Conservation (phyloP, 163 green algal genomes). For the Scenedesmus sp. region DNA sequence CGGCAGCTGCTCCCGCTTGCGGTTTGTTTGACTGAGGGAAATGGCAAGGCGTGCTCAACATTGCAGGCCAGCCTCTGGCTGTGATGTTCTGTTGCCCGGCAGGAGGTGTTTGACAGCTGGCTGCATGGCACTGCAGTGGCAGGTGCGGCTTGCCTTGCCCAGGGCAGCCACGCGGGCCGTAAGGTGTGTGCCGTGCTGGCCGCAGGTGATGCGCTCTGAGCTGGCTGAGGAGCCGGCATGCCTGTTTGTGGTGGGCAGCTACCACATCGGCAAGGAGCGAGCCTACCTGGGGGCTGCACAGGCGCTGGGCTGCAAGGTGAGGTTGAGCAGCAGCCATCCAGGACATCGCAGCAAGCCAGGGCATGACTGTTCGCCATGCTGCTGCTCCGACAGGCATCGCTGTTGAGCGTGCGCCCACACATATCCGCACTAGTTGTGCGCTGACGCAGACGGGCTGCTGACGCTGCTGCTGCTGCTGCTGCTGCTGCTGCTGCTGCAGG, state of each 20-base stretch:
- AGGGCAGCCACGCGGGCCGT: not conserved
- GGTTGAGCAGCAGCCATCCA: not conserved
- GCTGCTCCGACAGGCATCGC: too few relatives aligned
- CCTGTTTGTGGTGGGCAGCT: constrained; percentile 76
- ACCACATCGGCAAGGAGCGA: constrained; percentile 94
- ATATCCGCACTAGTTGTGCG: too few relatives aligned
- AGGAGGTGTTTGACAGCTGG: too few relatives aligned
- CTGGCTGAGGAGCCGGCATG: constrained; percentile 54
- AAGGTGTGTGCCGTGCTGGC: not conserved
- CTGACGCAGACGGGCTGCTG: not conserved
- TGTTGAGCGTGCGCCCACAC: constrained; percentile 3
- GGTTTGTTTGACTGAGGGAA: not conserved
- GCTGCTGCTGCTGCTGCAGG: constrained; percentile 45
- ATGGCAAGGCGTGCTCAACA: not conserved
- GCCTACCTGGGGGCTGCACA: constrained; percentile 84
- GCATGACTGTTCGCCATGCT: not conserved
- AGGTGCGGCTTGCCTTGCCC: not conserved
- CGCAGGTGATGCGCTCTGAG: constrained; percentile 56
- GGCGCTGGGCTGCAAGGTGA: constrained; percentile 74
- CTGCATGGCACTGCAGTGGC: not conserved
- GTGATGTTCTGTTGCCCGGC: not conserved
- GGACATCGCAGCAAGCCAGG: not conserved
- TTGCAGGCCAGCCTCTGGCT: not conserved
- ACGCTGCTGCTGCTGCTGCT: constrained; percentile 29
- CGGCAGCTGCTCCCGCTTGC: not conserved